Conservation (phyloP, 2,329 filamentous ascomycete genomes). For the Arthrobotrys megalospora region DNA sequence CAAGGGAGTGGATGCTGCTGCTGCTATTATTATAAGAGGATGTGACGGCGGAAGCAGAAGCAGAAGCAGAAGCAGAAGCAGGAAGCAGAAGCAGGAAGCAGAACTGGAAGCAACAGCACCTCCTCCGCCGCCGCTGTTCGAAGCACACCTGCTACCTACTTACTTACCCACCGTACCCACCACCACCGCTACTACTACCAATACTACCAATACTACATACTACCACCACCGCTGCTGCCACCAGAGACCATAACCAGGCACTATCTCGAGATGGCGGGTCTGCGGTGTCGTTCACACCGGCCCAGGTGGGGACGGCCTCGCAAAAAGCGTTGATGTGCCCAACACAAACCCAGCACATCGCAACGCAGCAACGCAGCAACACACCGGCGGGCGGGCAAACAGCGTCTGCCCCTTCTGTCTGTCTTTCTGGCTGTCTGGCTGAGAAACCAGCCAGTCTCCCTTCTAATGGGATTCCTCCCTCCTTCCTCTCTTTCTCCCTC, state of each 20-base stretch:
- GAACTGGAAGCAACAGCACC: neutral
- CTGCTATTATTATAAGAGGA: constrained; percentile 17
- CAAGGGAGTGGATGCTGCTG: neutral
- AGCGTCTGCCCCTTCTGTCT: constrained; percentile 10
- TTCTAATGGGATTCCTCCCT: constrained; percentile 38
- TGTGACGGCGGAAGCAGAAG: constrained; percentile 6
- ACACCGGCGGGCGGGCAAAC: neutral
- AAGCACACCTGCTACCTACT: constrained; percentile 4
- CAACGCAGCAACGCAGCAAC: constrained; percentile 18
- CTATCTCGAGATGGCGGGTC: constrained; percentile 23
- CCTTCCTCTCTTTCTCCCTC: constrained; percentile 72
- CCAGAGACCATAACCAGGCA: no score
- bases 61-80: neutral
- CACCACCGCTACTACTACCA: no score
- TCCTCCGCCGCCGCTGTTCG: neutral
- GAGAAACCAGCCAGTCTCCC: constrained; percentile 5
- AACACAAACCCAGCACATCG: neutral
- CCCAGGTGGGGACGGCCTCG: neutral
- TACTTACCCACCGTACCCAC: neutral
- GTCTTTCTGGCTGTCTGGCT: constrained; percentile 10
- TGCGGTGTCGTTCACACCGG: neutral
- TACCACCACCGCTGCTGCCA: no score
- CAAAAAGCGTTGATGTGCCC: neutral
- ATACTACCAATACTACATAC: no score
- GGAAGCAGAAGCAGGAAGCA: neutral